Base-by-base conservation (phyloP, 164 flowering plant genomes). In the Litsea cubeba region DNA sequence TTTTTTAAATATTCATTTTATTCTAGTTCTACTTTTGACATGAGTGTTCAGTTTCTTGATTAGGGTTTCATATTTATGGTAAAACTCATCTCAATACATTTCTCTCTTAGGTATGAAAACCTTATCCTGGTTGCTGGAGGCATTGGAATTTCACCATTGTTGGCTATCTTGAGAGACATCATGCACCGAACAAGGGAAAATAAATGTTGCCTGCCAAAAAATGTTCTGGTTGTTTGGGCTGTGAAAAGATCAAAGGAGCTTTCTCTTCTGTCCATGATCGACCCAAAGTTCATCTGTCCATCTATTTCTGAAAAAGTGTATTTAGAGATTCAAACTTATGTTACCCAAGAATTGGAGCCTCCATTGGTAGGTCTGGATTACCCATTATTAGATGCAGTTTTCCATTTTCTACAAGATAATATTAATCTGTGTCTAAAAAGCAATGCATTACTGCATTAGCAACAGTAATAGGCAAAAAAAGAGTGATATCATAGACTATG, bases 111-210 rank as follows among this genome's bases (percentile, higher is more conserved):
- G 90, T 91, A 93, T 71, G 91, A 88, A 77, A 84, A 90, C 80
- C 91, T 93, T 35, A 77, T 95, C 60, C 74, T 95, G 78, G 93
- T 95, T 6, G 98, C 99, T 28, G 99, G 99, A 62, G 99, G 99
- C 30, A 93, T 93, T 70, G 99, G 99, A n/a, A 87, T 95, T 72
- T 90, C 99, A 60, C 98, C 99, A 2, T 93, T 95, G 79, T 71
- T 93, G 26, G 99, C 98, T 69, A 83, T 95, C 77, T 77, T 95
- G 80, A 89, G 90, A 57, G 99, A 95, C 79, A 81, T 93, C 71
- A 82, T 93, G 62, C 91, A 87, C 77, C 89, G 88, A 22, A 58
- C 84, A 10, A 80, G 80, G 35, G 90, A 86, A n/a, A 79, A 83
- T 20, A 86, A 80, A 68, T 84, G 88, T 62, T 90, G 93, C 74